These are phyloP conservation scores for Rhodotorula sp. DNA, from an alignment of 1,284 basidiomycete genomes.

Conservation along the genomic window DNA sequence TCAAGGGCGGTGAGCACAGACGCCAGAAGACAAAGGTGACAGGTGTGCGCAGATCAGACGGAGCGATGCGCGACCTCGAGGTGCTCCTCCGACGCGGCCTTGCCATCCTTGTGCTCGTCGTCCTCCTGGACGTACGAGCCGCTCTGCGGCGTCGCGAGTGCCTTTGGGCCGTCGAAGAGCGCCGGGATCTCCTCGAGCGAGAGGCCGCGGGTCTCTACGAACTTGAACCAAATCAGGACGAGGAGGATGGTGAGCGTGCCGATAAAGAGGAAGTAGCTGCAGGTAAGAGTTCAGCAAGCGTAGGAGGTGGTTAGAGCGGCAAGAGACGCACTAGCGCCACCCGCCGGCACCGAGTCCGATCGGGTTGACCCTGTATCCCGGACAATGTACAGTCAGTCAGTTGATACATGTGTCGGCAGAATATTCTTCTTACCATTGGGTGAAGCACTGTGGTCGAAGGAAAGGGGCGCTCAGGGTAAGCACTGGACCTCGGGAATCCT, in stretches of 20 bases:
- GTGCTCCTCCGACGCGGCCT: no score
- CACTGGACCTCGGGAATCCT: no score
- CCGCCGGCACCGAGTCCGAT: conserved; percentile 8
- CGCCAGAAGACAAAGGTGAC: no score
- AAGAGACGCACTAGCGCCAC: neutral
- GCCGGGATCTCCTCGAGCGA: neutral
- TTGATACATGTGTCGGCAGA: neutral
- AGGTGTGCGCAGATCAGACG: no score
- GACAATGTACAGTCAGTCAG: no score
- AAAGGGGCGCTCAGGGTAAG: no score
- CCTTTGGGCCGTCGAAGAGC: neutral
- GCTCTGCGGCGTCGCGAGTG: no score
- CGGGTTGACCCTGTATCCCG: conserved; percentile 5
- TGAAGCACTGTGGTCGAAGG: neutral
- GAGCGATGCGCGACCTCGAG: no score
- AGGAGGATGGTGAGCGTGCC: conserved; percentile 59
- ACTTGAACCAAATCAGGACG: conserved; percentile 64
- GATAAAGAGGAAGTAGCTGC: conserved; percentile 57
- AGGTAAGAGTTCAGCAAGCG: neutral
- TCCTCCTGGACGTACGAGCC: no score
- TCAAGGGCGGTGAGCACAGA: no score
- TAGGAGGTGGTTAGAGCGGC: neutral
- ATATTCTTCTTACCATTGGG: neutral
- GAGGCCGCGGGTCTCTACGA: conserved; percentile 65
- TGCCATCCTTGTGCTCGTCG: no score